A percentile compares a stretch with the other conserved stretches of the same genome.
Evolutionary conservation across 1,284 basidiomycete genomes (phyloP).

Genomic region (Papiliotrema nemorosa): DNA sequence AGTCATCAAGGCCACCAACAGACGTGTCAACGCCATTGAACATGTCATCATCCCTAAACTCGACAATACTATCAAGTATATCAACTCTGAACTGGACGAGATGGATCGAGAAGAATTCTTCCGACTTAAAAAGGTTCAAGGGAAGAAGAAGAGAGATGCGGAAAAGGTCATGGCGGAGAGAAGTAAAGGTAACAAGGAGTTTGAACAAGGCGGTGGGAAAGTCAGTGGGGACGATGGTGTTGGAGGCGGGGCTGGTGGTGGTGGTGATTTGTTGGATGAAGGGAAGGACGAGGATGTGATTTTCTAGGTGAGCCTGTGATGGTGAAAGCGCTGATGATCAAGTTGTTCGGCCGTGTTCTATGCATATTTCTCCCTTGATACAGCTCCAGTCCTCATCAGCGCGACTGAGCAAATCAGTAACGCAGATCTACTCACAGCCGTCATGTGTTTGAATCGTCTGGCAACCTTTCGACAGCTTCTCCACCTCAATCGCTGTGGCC

Average conservation of each 20-base stretch:
- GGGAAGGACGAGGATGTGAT: constrained; percentile 85
- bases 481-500: too few species aligned
- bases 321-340: neutral
- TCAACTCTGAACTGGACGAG: constrained; percentile 92
- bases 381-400: too few species aligned
- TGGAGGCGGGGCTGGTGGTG: constrained; percentile 38
- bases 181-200: constrained; percentile 25
- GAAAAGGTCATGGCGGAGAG: constrained; percentile 31
- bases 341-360: neutral
- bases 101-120: constrained; percentile 99
- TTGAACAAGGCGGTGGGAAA: constrained; percentile 43
- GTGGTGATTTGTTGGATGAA: constrained; percentile 66
- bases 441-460: too few species aligned
- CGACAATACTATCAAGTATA: constrained; percentile 97
- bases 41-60: constrained; percentile 94
- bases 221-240: constrained; percentile 48
- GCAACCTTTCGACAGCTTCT: too few species aligned
- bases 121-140: constrained; percentile 92
- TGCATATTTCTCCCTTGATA: too few species aligned
- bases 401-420: too few species aligned
- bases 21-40: constrained; percentile 97
- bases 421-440: too few species aligned
- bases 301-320: constrained; percentile 55
- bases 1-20: constrained; percentile 96
- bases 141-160: constrained; percentile 86